These are phyloP conservation scores for Aspergillus phoenicis DNA, from an alignment of 2,329 filamentous ascomycete species.

Conservation along the genomic window DNA sequence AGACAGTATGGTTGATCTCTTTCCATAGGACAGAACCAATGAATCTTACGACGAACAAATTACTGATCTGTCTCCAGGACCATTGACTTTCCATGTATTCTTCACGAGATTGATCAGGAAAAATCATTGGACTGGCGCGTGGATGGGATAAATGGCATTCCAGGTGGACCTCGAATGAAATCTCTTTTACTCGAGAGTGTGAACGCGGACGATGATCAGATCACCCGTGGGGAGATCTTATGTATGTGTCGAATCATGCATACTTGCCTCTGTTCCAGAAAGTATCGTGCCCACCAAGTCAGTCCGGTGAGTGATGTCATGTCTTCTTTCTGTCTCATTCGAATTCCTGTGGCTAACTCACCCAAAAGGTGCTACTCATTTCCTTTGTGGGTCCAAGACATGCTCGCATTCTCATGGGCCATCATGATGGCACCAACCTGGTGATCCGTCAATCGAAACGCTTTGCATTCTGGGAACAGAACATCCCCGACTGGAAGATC, in stretches of 20 bases:
- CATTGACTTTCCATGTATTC: too few relatives aligned
- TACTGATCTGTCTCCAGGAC: too few relatives aligned
- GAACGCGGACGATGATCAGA: not conserved
- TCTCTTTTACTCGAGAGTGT: not conserved
- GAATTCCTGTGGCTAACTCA: not conserved
- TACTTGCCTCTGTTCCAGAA: not conserved
- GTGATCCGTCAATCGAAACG: not conserved
- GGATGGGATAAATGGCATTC: not conserved
- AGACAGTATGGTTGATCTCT: too few relatives aligned
- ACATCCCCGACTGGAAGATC: not conserved
- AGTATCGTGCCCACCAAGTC: not conserved
- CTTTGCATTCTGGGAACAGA: not conserved
- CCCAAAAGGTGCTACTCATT: not conserved
- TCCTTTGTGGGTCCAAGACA: not conserved
- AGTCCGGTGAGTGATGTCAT: not conserved
- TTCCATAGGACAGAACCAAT: too few relatives aligned
- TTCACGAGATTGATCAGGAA: too few relatives aligned
- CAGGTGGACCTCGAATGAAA: not conserved
- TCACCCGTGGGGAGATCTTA: not conserved
- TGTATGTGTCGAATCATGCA: not conserved
- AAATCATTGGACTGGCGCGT: not conserved
- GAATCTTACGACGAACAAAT: too few relatives aligned
- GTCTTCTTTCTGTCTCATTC: not conserved
- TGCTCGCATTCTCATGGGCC: not conserved
- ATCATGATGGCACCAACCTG: not conserved